Evolutionary conservation across 225 moss, liverwort and hornwort genomes (phyloP).

Genomic region (Thuidium tamariscinum): DNA sequence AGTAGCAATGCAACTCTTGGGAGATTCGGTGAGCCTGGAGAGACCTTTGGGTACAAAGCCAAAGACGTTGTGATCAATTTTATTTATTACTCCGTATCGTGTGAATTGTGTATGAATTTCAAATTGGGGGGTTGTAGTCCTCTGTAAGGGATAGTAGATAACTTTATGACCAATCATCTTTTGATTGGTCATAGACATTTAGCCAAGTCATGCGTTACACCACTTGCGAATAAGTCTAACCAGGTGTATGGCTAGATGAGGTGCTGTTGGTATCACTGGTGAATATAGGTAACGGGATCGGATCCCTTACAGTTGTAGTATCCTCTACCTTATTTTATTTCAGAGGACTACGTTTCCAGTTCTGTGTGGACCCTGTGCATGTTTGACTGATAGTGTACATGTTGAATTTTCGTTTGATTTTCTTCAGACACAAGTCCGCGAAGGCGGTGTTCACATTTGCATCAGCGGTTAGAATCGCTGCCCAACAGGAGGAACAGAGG

Average conservation of each 20-base stretch:
- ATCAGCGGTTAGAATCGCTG: conserved; percentile 38
- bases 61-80: background rate
- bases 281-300: background rate
- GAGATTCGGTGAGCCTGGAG: background rate
- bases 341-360: background rate
- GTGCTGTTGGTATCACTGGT: background rate
- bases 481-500: conserved; percentile 40
- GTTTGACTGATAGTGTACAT: background rate
- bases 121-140: background rate
- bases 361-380: background rate
- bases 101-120: background rate
- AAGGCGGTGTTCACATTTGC: conserved; percentile 42
- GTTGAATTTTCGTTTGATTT: background rate
- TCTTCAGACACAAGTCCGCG: conserved; percentile 35
- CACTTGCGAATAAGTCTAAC: background rate
- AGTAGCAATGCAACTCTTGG: background rate
- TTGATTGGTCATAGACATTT: background rate
- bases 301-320: background rate
- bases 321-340: background rate
- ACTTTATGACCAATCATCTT: background rate
- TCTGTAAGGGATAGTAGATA: background rate
- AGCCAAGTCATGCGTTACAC: background rate
- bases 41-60: background rate
- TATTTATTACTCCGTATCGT: too few relatives aligned
- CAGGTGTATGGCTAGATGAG: background rate